Percentiles rank a stretch among this genome's conserved stretches.
Evolutionary conservation across 305 asterid genomes (phyloP).

Genomic region (Plantago lanceolata): DNA sequence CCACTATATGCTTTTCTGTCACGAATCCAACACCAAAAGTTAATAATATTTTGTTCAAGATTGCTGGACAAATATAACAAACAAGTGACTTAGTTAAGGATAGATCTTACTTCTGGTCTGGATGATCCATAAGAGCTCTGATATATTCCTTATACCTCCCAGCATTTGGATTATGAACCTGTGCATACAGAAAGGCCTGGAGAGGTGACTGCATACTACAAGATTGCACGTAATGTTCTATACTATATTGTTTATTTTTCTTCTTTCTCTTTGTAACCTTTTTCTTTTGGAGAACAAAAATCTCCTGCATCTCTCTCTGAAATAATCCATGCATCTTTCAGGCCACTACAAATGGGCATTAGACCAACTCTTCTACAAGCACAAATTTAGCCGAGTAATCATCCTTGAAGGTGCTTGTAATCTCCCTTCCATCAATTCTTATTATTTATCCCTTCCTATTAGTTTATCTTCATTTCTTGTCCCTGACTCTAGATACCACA

Average conservation of each 20-base stretch:
- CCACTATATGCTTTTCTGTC: not conserved
- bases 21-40: not conserved
- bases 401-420: constrained; percentile 79
- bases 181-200: constrained; percentile 89
- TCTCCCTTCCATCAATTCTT: constrained; percentile 24
- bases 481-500: constrained; percentile 26
- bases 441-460: constrained; percentile 16
- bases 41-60: not conserved
- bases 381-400: constrained; percentile 79
- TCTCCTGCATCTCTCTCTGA: constrained; percentile 13
- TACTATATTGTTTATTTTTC: constrained; percentile 14
- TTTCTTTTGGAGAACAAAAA: constrained; percentile 20
- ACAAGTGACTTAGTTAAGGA: constrained; percentile 11
- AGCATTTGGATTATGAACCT: constrained; percentile 86
- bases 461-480: constrained; percentile 15
- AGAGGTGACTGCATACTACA: constrained; percentile 91
- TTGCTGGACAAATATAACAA: not conserved
- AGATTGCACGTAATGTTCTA: constrained; percentile 78
- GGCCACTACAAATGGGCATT: constrained; percentile 99
- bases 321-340: constrained; percentile 34
- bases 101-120: constrained; percentile 15
- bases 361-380: constrained; percentile 83
- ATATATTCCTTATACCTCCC: constrained; percentile 31
- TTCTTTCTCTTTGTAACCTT: constrained; percentile 18
- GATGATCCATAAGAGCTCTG: constrained; percentile 24